Evolutionary conservation across 805 yeast genomes (phyloP), one percentile per base, ranked within the genome.

Genomic region (Saccharomycopsis selenospora): DNA sequence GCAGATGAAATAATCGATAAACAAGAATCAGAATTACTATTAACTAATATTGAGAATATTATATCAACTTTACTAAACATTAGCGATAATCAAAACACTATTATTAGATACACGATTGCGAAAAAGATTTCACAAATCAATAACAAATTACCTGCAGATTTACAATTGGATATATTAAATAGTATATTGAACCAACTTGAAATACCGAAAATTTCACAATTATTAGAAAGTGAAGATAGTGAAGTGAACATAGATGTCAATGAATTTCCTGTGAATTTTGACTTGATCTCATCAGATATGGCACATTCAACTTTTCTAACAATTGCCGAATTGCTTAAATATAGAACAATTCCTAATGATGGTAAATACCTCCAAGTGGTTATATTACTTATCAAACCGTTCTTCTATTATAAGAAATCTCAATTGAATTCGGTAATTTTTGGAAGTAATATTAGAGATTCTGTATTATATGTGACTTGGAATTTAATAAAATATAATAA

Each of bases 401-500:
- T 46, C 0, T 62, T 82, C 2, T 79, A 73, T 51, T 73, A 85
- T 45, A 82, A 81, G 49, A 86, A 82, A 53, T 66, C 69, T 25
- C 64, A 73, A 42, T 57, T 78, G 4, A 74, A 47, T 30, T 33
- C 79, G 0, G 66, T 68, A 20, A 66, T 79, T 0, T 61, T 75
- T 4, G 95, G 95, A 0, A 64, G 75, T 2, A 87, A 82, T 55
- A 73, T 91, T 1, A 71, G 95, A 49, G 98, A 90, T 62, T 80
- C 96, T 0, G 79, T 91, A 0, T 85, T 95, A 62, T 90, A 84
- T 58, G 77, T 85, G 0, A 65, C 79, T n/a, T 90, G 98, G 98
- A 76, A 95, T 0, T 47, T 84, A 14, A 71, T 77, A 29, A 71
- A 83, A 54, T 65, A 65, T 11, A 66, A 59, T 57, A 65, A 49